Evolutionary conservation across 2,329 filamentous ascomycete genomes (phyloP), one percentile per base, ranked within the genome.

Genomic region (Cladobotryum mycophilum): DNA sequence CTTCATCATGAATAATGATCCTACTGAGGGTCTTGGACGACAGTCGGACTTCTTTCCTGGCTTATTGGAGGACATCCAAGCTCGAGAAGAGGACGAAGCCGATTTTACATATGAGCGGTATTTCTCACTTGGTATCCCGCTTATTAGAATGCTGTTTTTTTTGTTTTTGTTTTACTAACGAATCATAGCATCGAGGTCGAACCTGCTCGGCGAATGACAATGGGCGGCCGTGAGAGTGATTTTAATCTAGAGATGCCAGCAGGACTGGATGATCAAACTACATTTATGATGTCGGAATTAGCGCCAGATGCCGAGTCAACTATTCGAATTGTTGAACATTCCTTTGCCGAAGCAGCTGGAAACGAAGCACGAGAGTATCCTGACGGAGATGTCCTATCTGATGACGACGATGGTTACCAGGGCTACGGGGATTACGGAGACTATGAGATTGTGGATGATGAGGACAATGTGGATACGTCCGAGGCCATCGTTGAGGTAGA

Each of bases 1-100:
- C 60, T 75, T 69, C 41, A 75, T 73, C 48, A 62, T 66, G 18
- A 56, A 57, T 6, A 53, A 62, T 22, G 63, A 73, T 15, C 59
- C 61, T 4, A 71, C 70, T 1, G 70, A 72, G 3, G 71, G 74
- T 35, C 63, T 70, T 3, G 71, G 69, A 0, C 67, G 74, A 12
- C 72, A 74, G 52, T 75, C 75, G 0, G 78, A 74, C 3, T 80
- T 81, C 57, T 80, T 81, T 49, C 75, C 77, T 0, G 72, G 70
- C 2, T 63, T 74, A 6, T 56, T 75, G 8, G 69, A 75, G 38
- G 71, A 76, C 47, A 63, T 76, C 3, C 63, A 71, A 12, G 70
- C 64, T 4, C 25, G 25, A 30, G 63, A 60, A 8, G 65, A 69
- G 9, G 65, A 67, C 3, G 62, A 68, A 12, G 65, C 67, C 11